Conservation (phyloP, 805 yeast species). For the Pichia occidentalis region DNA sequence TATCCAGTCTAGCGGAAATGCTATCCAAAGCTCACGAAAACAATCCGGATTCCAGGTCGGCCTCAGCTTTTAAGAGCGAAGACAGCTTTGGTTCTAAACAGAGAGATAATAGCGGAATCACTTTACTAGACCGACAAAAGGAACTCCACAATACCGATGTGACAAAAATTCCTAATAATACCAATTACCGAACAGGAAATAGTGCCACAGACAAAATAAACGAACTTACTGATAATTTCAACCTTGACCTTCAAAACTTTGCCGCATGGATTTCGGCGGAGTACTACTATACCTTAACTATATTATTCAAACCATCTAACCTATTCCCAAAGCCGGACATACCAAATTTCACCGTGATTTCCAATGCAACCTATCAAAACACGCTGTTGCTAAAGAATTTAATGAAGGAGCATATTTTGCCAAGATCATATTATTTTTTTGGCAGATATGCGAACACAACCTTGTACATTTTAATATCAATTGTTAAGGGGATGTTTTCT, state of each 20-base stretch:
- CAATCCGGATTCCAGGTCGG: no score
- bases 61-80: no score
- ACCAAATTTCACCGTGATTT: conserved; percentile 27
- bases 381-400: conserved; percentile 3
- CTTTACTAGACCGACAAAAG: no score
- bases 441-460: conserved; percentile 30
- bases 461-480: conserved; percentile 1
- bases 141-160: no score
- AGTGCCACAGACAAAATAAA: neutral
- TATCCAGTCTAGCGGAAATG: conserved; percentile 16
- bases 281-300: conserved; percentile 40
- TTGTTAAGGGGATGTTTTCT: conserved; percentile 8
- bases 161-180: no score
- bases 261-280: conserved; percentile 35
- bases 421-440: conserved; percentile 25
- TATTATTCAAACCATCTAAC: conserved; percentile 45
- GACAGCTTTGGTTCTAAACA: no score
- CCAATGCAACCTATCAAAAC: conserved; percentile 11
- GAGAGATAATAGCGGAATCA: no score
- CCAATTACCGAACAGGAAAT: no score
- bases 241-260: conserved; percentile 25
- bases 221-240: neutral
- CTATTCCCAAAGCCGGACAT: conserved; percentile 39
- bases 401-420: neutral
- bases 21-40: no score